These are phyloP conservation scores for Citrullus amarus DNA, from an alignment of 306 rosid genomes.

Conservation along the genomic window DNA sequence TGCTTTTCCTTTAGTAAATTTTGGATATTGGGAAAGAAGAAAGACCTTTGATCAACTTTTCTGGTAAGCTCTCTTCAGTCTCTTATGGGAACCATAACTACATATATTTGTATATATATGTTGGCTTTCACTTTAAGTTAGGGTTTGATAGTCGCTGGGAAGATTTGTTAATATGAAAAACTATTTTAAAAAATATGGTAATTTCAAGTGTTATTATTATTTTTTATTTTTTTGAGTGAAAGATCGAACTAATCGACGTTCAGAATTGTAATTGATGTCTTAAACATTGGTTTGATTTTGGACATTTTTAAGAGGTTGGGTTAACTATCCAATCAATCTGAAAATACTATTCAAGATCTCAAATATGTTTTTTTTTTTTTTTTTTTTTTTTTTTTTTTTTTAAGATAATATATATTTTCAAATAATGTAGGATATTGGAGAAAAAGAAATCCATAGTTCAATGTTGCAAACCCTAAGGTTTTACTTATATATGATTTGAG, in stretches of 20 bases:
- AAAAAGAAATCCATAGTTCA: background rate
- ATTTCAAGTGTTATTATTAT: no score
- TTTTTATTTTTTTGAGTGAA: no score
- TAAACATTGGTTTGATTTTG: background rate
- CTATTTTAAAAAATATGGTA: background rate
- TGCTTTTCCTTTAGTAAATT: conserved; percentile 17
- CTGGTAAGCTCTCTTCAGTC: background rate
- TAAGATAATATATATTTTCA: no score
- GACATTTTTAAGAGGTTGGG: no score
- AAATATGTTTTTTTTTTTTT: no score
- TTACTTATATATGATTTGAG: background rate
- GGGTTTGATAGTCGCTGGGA: background rate
- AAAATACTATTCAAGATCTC: background rate
- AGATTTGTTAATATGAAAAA: background rate
- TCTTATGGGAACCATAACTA: background rate
- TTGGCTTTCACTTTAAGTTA: background rate
- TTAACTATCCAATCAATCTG: background rate
- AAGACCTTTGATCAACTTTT: background rate
- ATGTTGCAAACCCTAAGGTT: background rate
- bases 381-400: no score
- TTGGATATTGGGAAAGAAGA: background rate
- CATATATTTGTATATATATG: no score
- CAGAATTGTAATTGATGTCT: no score
- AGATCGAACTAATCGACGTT: no score
- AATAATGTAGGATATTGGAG: background rate